These are phyloP conservation scores for Spiraea crenata DNA, from an alignment of 331 rosid species.

Conservation along the genomic window DNA sequence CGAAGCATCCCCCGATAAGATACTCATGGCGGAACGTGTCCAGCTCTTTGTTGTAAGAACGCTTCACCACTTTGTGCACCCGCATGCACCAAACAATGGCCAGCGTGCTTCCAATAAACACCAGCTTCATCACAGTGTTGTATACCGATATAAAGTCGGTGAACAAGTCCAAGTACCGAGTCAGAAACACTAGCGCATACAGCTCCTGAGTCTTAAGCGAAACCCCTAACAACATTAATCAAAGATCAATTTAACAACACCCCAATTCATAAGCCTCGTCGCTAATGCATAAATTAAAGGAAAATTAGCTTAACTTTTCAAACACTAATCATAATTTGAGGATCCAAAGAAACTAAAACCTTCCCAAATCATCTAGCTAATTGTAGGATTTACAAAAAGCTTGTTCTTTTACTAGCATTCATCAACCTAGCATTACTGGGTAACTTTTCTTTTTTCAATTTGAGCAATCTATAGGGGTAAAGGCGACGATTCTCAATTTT, in stretches of 20 bases:
- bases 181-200: constrained; percentile 69
- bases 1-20: constrained; percentile 54
- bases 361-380: too few species aligned
- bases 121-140: constrained; percentile 79
- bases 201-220: constrained; percentile 95
- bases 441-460: not conserved
- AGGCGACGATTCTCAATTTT: not conserved
- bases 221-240: constrained; percentile 48
- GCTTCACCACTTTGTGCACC: constrained; percentile 53
- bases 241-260: constrained; percentile 4
- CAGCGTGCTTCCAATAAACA: constrained; percentile 68
- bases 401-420: too few species aligned
- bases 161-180: constrained; percentile 90
- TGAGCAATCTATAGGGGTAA: not conserved
- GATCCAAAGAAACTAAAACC: not conserved
- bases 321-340: not conserved
- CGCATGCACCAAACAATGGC: constrained; percentile 88
- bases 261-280: not conserved
- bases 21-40: constrained; percentile 79
- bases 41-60: constrained; percentile 69
- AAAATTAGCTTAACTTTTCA: not conserved
- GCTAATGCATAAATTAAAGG: not conserved
- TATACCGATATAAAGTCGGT: constrained; percentile 75
- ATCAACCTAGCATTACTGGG: not conserved
- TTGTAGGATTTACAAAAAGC: too few species aligned